These are phyloP conservation scores for Hymenotorrendiella dingleyae DNA, from an alignment of 2,329 filamentous ascomycete genomes.

Conservation along the genomic window DNA sequence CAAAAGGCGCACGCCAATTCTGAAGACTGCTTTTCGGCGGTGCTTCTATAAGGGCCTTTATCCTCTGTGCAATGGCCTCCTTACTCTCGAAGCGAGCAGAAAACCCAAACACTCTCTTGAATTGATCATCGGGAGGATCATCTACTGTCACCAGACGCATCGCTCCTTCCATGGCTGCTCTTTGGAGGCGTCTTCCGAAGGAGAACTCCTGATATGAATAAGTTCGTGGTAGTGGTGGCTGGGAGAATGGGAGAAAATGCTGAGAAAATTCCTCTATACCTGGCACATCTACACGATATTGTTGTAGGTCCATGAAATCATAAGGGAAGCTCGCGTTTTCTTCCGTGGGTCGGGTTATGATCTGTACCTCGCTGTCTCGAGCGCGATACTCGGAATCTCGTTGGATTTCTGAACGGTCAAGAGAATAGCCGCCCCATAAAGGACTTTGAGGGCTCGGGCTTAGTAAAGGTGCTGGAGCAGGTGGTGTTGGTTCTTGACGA, in stretches of 20 bases:
- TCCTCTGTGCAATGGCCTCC: conserved; percentile 41
- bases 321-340: conserved; percentile 51
- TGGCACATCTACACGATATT: conserved; percentile 26
- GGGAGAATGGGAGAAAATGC: conserved; percentile 25
- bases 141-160: conserved; percentile 49
- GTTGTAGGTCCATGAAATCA: conserved; percentile 28
- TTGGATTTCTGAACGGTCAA: conserved; percentile 18
- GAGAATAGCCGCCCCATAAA: conserved; percentile 22
- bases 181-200: conserved; percentile 66
- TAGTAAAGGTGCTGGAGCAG: conserved; percentile 6
- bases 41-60: conserved; percentile 25
- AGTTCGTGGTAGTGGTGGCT: conserved; percentile 42
- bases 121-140: conserved; percentile 38
- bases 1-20: conserved; percentile 54
- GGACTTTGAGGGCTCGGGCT: too few relatives aligned
- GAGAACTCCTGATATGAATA: conserved; percentile 59
- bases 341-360: conserved; percentile 44
- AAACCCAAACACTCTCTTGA: conserved; percentile 62
- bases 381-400: conserved; percentile 9
- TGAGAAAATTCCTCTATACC: conserved; percentile 25
- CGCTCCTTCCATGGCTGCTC: conserved; percentile 57
- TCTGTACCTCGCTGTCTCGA: conserved; percentile 35
- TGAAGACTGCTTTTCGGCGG: conserved; percentile 43
- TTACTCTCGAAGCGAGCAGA: conserved; percentile 55
- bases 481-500: conserved; percentile 1